These are phyloP conservation scores for Fomitopsis schrenkii DNA, from an alignment of 1,284 basidiomycete genomes.

Conservation along the genomic window DNA sequence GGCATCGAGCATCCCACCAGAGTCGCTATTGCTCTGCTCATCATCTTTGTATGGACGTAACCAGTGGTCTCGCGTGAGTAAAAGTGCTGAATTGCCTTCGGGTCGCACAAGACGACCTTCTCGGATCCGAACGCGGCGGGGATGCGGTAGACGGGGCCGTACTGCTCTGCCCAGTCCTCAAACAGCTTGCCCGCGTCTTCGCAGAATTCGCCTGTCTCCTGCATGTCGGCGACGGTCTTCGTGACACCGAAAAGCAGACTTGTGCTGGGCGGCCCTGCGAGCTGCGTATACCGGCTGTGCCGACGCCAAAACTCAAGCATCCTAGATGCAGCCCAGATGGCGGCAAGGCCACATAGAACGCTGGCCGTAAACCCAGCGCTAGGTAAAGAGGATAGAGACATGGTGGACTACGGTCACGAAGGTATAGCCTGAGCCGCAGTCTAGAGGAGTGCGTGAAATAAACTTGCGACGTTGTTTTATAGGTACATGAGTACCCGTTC, in stretches of 20 bases:
- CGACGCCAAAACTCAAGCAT: conserved; percentile 6
- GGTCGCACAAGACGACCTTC: conserved; percentile 45
- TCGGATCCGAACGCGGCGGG: conserved; percentile 36
- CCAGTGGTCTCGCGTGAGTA: conserved; percentile 45
- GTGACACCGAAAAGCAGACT: conserved; percentile 26
- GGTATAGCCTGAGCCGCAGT: background rate
- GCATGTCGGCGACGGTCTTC: conserved; percentile 8
- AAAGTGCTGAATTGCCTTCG: conserved; percentile 50
- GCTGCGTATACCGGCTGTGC: conserved; percentile 23
- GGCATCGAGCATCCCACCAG: conserved; percentile 30
- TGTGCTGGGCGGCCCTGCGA: conserved; percentile 27
- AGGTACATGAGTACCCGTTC: too few species aligned
- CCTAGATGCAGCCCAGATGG: conserved; percentile 14
- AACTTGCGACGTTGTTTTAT: background rate
- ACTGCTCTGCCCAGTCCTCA: conserved; percentile 34
- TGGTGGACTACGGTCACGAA: background rate
- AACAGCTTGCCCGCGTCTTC: conserved; percentile 12
- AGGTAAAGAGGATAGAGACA: background rate
- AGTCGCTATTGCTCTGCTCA: conserved; percentile 36
- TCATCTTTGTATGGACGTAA: conserved; percentile 34
- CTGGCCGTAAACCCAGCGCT: background rate
- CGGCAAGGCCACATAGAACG: conserved; percentile 3
- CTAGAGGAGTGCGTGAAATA: background rate
- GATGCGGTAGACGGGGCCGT: conserved; percentile 44
- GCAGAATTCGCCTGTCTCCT: conserved; percentile 16